Evolutionary conservation across 83 land plant species (phyloP), one percentile per base, ranked within the genome.

Genomic region (Picea engelmannii): DNA sequence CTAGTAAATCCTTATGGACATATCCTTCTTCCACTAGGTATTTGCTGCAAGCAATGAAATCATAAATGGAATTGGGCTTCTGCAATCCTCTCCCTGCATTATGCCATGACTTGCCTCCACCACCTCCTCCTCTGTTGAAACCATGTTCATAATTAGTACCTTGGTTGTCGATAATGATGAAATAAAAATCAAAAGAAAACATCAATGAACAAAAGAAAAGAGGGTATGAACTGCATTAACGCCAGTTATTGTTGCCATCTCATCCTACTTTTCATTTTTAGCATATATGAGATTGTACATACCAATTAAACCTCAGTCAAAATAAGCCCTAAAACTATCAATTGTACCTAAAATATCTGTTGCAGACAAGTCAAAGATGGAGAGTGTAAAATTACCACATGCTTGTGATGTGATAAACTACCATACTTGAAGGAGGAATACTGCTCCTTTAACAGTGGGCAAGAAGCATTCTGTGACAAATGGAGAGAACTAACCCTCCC

Each of bases 111-210:
- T 83, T 87, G 17, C 92, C 96, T 62, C 85, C 85, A 61, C 90
- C 96, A 55, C 93, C 96, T 59, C 99, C 98, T 71, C 99, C 99
- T 86, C 99, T 94, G 84, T n/a, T 35, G 40, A 77, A 77, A 40
- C 15, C 25, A 55, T 55, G 62, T 59, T 9, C 20, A 25, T 24
- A 24, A 58, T 77, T 31, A 77, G 79, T 15, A 77, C 79, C 62
- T 9, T 58, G 24, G 35, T 77, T 23, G 76, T 11, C 24, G n/a
- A 31, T 44, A 23, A 73, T 73, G 55, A 73, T 16, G 40, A 70
- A 73, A 40, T 2, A 73, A 42, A 5, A 17, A 69, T 13, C 17
- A 68, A 15, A 27, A 13, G 38, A 27, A 38, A 38, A 69, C 47
- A 69, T 8, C 47, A 18, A 31, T 69, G 18, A 12, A 67, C 9